A percentile compares a stretch with the other conserved stretches of the same genome.
Evolutionary conservation across 2,329 filamentous ascomycete species (phyloP).

Genomic region (Penicillium paneum): DNA sequence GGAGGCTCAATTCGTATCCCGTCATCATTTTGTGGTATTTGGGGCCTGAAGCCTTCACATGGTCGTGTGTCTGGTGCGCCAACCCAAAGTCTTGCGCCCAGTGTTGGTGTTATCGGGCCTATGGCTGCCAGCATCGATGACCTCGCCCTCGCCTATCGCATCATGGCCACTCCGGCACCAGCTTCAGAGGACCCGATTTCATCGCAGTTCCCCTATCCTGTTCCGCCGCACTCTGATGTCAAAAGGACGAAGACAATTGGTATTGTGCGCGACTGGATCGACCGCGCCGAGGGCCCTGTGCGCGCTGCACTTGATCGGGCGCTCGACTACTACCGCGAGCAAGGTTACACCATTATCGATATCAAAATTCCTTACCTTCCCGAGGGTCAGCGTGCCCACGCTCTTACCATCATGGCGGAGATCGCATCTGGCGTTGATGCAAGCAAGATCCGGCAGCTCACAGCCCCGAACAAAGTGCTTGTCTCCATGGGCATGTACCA

Average conservation of each 20-base stretch:
- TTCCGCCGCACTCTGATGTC: conserved; percentile 36
- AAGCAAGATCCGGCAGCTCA: conserved; percentile 56
- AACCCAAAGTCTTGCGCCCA: conserved; percentile 57
- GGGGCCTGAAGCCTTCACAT: conserved; percentile 76
- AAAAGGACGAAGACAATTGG: conserved; percentile 63
- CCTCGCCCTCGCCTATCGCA: conserved; percentile 75
- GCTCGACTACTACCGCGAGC: conserved; percentile 52
- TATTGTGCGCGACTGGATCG: conserved; percentile 66
- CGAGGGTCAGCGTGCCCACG: conserved; percentile 73
- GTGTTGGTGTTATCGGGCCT: conserved; percentile 68
- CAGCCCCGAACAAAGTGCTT: conserved; percentile 66
- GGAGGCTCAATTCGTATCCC: conserved; percentile 75
- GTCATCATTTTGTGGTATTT: conserved; percentile 71
- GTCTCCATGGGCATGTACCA: conserved; percentile 60
- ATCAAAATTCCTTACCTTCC: conserved; percentile 57
- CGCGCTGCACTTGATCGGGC: conserved; percentile 59
- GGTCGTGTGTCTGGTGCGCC: conserved; percentile 63
- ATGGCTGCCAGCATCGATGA: conserved; percentile 74
- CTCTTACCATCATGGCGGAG: conserved; percentile 72
- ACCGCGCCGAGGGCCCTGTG: conserved; percentile 64
- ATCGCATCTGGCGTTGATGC: conserved; percentile 53
- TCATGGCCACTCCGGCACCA: conserved; percentile 72
- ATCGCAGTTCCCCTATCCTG: conserved; percentile 57
- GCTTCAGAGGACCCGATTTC: conserved; percentile 53
- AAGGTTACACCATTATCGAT: conserved; percentile 45